Conservation (phyloP, 768 basidiomycete species). For the Mycena sanguinolenta region DNA sequence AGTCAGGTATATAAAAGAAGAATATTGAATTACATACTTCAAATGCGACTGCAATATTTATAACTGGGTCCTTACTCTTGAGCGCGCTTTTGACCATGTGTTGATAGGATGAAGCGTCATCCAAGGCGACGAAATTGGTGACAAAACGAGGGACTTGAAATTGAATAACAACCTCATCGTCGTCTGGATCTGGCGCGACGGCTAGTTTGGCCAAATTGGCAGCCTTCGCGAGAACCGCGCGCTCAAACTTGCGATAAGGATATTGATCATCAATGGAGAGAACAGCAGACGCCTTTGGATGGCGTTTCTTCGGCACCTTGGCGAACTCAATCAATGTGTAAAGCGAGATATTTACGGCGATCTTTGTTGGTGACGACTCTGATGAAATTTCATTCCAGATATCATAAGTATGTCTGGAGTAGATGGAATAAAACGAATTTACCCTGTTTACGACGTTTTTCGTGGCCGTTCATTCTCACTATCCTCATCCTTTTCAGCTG, state of each 20-base stretch:
- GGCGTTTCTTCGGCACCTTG: background rate
- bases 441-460: too few relatives aligned
- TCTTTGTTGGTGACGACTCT: background rate
- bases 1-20: too few relatives aligned
- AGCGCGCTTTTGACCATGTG: constrained; percentile 1
- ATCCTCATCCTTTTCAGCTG: too few relatives aligned
- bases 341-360: background rate
- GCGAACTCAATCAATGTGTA: background rate
- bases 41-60: background rate
- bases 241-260: background rate
- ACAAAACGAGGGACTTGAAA: constrained; percentile 9
- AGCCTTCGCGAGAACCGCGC: background rate
- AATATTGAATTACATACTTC: background rate
- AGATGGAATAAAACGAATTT: too few relatives aligned
- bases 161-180: background rate
- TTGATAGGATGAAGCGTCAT: background rate
- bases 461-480: too few relatives aligned
- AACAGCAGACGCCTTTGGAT: background rate
- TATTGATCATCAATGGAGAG: background rate
- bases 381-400: too few relatives aligned
- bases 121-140: background rate
- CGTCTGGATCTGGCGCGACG: background rate
- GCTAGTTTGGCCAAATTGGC: background rate
- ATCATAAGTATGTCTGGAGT: too few relatives aligned
- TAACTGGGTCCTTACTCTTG: background rate